phyloP scores from a whole-genome alignment of 78 protist genomes.

The Bigelowiella natans region DNA sequence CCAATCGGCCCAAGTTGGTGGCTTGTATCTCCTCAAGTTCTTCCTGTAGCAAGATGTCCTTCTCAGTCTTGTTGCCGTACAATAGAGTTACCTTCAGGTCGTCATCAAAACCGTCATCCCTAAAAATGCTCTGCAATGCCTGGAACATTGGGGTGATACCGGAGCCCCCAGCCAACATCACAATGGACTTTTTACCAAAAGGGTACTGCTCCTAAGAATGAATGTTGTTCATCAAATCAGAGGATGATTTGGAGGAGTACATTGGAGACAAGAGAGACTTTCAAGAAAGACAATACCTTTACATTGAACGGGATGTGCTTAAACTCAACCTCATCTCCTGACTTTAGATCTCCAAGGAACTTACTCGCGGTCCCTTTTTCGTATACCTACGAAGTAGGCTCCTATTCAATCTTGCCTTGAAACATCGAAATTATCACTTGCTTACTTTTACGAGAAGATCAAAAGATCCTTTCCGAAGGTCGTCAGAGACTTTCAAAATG shows the following conservation, averaged over 20 bases:
- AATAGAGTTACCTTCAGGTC: conserved; percentile 42
- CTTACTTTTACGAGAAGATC: no score
- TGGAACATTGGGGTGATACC: conserved; percentile 72
- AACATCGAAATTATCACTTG: no score
- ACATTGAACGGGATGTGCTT: not conserved
- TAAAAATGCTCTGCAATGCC: conserved; percentile 45
- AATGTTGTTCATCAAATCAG: no score
- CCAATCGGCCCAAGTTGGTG: not conserved
- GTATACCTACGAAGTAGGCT: no score
- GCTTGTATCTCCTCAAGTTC: conserved; percentile 20
- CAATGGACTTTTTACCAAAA: conserved; percentile 12
- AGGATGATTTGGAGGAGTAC: no score
- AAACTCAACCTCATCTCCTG: not conserved
- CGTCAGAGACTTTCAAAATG: no score
- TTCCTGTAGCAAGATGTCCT: conserved; percentile 45
- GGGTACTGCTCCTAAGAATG: no score
- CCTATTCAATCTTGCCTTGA: no score
- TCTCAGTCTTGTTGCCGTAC: conserved; percentile 50
- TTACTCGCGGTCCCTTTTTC: not conserved
- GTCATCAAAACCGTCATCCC: conserved; percentile 34
- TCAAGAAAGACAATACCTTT: no score
- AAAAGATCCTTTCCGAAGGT: no score
- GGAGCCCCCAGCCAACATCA: conserved; percentile 66
- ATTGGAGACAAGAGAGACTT: no score
- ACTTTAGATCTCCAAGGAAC: not conserved